Evolutionary conservation across 2,329 filamentous ascomycete species (phyloP), one percentile per base, ranked within the genome.

Genomic region (Bipolaris gigantea): DNA sequence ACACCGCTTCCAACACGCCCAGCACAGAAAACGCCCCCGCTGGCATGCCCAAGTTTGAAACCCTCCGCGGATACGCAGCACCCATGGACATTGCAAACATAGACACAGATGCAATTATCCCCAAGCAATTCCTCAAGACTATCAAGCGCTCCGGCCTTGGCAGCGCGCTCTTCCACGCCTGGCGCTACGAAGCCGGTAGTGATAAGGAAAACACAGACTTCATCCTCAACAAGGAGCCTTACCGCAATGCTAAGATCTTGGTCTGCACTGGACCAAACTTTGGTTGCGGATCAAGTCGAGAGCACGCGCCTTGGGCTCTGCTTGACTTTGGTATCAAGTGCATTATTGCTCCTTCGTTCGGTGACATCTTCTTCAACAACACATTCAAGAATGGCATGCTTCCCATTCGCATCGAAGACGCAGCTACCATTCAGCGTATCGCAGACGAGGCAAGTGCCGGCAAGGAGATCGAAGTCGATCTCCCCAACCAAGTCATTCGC

Each of bases 301-400:
- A 97, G 77, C 94, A 97, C 79, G 94, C 94, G 2, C 94, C 94
- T 1, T 97, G 94, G 94, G 93, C 94, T 5, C 84, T 97, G 21
- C 86, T 96, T 53, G 94, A 97, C 77, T 97, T 97, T 67, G 94
- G 94, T 64, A 96, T 99, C 79, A 90, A 89, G 73, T 93, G 89
- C 74, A 83, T 97, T 69, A 96, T 97, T 65, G 94, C 93, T 1
- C 90, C 91, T 1, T 92, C 89, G 1, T 90, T 85, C 64, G 89
- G 89, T 54, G 91, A 96, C 71, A 99, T 99, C 76, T 97, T 97
- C 85, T 95, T 93, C 85, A 97, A 96, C 85, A 99, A 99, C 82
- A 94, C 89, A n/a, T 97, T 97, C 85, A 97, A 99, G 84, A 99
- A 99, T 80, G 93, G 93, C 79, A 97, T 97, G 94, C 81, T 97